Conservation (phyloP, 306 rosid genomes). For the Ammopiptanthus mongolicus region DNA sequence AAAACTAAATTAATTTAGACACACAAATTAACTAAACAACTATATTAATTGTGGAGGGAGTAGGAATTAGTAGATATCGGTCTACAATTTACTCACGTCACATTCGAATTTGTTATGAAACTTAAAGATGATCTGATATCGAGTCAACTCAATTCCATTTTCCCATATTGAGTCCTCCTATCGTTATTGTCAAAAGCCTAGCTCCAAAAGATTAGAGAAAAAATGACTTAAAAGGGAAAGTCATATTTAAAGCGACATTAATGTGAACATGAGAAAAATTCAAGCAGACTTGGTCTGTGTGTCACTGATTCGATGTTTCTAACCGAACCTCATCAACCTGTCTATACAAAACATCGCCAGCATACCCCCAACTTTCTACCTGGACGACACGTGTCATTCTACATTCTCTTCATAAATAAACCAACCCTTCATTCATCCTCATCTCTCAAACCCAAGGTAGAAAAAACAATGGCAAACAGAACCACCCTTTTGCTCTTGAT, state of each 20-base stretch:
- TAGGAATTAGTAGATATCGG: no score
- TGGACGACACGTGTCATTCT: conserved; percentile 44
- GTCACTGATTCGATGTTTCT: conserved; percentile 19
- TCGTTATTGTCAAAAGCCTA: background rate
- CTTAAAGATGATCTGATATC: no score
- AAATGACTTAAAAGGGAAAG: background rate
- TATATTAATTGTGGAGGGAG: no score
- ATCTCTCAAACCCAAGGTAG: background rate
- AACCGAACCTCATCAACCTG: conserved; percentile 35
- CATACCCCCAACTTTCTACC: conserved; percentile 42
- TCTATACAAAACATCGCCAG: conserved; percentile 58
- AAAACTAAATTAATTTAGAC: no score
- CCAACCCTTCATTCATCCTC: conserved; percentile 26
- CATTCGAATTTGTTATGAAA: no score
- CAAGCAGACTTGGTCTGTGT: conserved; percentile 14
- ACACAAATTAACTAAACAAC: no score
- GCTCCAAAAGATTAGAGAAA: background rate
- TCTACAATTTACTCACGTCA: no score
- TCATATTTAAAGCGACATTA: background rate
- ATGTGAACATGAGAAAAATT: background rate
- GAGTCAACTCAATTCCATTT: no score
- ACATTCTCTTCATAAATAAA: conserved; percentile 34
- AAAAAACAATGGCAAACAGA: conserved; percentile 36
- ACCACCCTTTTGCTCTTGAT: conserved; percentile 38
- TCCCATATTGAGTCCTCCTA: no score